phyloP scores from a whole-genome alignment of 306 rosid genomes.

The Quillaja saponaria region DNA sequence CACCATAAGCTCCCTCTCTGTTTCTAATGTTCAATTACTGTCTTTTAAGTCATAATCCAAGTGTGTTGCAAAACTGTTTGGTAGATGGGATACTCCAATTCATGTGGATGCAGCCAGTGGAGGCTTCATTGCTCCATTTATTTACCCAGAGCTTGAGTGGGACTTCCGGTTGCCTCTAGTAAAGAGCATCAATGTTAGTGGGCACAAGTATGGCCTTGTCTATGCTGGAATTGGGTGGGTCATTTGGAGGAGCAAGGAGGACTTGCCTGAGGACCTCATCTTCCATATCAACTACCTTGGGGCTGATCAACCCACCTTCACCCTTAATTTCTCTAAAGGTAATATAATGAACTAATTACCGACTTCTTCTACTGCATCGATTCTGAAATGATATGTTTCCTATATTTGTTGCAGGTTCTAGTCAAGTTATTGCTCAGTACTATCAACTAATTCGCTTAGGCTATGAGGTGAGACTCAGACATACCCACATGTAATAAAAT shows the following conservation, averaged over 20 bases:
- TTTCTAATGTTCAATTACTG: not conserved
- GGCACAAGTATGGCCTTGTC: conserved; percentile 89
- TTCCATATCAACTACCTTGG: conserved; percentile 96
- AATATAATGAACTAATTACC: no score
- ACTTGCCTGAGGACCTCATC: conserved; percentile 90
- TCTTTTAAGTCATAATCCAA: not conserved
- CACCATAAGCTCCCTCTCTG: not conserved
- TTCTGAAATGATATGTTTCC: no score
- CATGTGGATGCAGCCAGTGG: conserved; percentile 99
- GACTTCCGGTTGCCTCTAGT: conserved; percentile 81
- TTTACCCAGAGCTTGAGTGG: conserved; percentile 89
- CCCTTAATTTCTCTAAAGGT: conserved; percentile 97
- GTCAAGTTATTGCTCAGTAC: conserved; percentile 95
- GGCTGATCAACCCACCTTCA: conserved; percentile 96
- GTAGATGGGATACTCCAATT: conserved; percentile 93
- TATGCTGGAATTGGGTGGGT: conserved; percentile 95
- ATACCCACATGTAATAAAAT: not conserved
- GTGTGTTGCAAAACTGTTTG: not conserved
- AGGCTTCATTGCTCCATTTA: conserved; percentile 89
- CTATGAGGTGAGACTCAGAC: conserved; percentile 49
- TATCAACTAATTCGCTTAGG: conserved; percentile 93
- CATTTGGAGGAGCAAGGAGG: conserved; percentile 80
- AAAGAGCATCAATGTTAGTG: conserved; percentile 94
- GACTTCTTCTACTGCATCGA: no score
- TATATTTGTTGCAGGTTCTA: conserved; percentile 67